Conservation (phyloP, 2,329 filamentous ascomycete species). For the Apiospora aurea region DNA sequence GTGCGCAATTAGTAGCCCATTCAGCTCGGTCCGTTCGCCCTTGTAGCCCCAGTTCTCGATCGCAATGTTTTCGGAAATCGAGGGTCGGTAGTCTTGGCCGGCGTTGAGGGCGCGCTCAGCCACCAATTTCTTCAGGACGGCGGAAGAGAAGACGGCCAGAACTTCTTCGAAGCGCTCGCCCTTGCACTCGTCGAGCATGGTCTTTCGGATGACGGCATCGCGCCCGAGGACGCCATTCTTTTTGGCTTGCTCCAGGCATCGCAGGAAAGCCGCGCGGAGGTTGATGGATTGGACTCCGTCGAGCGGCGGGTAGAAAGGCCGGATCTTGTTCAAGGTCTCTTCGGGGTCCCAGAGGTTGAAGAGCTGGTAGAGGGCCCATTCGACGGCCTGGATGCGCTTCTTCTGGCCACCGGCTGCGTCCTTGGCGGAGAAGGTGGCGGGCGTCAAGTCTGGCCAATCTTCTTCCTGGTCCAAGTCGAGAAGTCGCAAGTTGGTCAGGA, state of each 20-base stretch:
- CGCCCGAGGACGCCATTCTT: slow-evolving; percentile 84
- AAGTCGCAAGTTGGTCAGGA: slow-evolving; percentile 84
- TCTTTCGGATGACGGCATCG: slow-evolving; percentile 84
- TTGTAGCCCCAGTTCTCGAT: slow-evolving; percentile 65
- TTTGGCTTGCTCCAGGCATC: slow-evolving; percentile 84
- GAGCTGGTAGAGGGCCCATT: slow-evolving; percentile 91
- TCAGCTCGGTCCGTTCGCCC: slow-evolving; percentile 61
- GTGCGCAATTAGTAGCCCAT: slow-evolving; percentile 76
- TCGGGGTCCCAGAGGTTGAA: slow-evolving; percentile 84
- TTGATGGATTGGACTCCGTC: slow-evolving; percentile 92
- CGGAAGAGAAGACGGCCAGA: slow-evolving; percentile 81
- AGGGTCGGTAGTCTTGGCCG: slow-evolving; percentile 47
- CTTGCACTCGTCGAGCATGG: slow-evolving; percentile 95
- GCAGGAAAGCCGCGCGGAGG: slow-evolving; percentile 82
- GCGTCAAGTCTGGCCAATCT: slow-evolving; percentile 82
- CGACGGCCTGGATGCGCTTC: slow-evolving; percentile 79
- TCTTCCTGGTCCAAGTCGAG: slow-evolving; percentile 77
- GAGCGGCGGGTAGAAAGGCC: slow-evolving; percentile 87
- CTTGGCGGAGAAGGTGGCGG: slow-evolving; percentile 72
- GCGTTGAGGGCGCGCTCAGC: slow-evolving; percentile 50
- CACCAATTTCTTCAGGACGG: slow-evolving; percentile 76
- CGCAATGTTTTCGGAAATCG: slow-evolving; percentile 62
- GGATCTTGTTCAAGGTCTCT: slow-evolving; percentile 80
- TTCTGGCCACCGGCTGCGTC: slow-evolving; percentile 78
- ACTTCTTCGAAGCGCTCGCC: slow-evolving; percentile 90